A percentile compares a stretch with the other conserved stretches of the same genome.
Conservation (phyloP, 306 rosid genomes). For the Hippophae gyantsensis region DNA sequence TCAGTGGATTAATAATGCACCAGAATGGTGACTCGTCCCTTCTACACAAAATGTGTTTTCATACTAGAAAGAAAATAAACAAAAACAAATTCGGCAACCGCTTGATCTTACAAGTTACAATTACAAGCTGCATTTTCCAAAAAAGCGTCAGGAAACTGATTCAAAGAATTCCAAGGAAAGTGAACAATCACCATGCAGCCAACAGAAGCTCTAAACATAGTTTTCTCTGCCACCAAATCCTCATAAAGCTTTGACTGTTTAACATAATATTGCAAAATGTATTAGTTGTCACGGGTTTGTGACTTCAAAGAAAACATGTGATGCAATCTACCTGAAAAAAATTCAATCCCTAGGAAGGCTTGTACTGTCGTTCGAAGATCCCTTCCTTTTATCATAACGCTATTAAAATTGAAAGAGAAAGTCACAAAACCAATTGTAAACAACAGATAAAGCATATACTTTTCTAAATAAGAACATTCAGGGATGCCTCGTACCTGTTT, state of each 20-base stretch:
- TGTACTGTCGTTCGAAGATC: slow-evolving; percentile 35
- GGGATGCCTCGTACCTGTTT: slow-evolving; percentile 52
- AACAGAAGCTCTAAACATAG: slow-evolving; percentile 23
- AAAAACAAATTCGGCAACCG: too few species aligned
- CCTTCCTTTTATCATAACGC: slow-evolving; percentile 70
- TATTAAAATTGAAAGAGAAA: slow-evolving; percentile 20
- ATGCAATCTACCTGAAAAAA: slow-evolving; percentile 31
- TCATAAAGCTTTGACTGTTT: slow-evolving; percentile 26
- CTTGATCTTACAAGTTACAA: too few species aligned
- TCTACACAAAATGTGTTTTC: too few species aligned
- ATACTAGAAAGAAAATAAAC: too few species aligned
- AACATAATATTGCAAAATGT: slow-evolving; percentile 22
- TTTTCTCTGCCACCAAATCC: slow-evolving; percentile 20
- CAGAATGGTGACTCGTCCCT: too few species aligned
- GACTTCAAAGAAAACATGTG: slow-evolving; percentile 17
- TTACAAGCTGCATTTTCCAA: too few species aligned
- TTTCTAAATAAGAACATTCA: not conserved
- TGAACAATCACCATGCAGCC: slow-evolving; percentile 19
- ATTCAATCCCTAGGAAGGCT: slow-evolving; percentile 35
- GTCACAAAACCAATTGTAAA: slow-evolving; percentile 4
- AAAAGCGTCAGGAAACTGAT: not conserved
- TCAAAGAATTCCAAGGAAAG: slow-evolving; percentile 14
- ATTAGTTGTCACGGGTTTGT: slow-evolving; percentile 13
- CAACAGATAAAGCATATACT: slow-evolving; percentile 4
- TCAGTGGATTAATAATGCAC: too few species aligned